A percentile compares a stretch with the other conserved stretches of the same genome.
phyloP scores from a whole-genome alignment of 2,329 filamentous ascomycete species.

The Periconia macrospinosa region DNA sequence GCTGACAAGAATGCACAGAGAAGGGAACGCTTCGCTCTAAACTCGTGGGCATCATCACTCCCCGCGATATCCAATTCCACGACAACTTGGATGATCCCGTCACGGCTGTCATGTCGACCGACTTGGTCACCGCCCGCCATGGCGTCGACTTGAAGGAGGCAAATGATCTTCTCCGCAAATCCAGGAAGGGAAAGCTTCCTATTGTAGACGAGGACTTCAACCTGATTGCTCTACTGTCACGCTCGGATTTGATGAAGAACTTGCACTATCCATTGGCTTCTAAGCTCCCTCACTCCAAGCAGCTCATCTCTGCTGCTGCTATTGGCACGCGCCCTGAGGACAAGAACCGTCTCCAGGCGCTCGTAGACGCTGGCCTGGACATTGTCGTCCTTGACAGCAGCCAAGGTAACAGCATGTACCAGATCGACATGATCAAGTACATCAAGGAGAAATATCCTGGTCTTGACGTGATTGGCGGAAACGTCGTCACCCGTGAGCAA shows the following conservation, averaged over 20 bases:
- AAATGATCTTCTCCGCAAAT: constrained; percentile 89
- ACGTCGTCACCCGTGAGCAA: constrained; percentile 97
- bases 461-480: constrained; percentile 95
- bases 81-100: constrained; percentile 71
- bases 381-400: constrained; percentile 94
- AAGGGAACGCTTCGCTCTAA: constrained; percentile 91
- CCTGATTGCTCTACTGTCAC: constrained; percentile 56
- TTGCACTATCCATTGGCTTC: constrained; percentile 94
- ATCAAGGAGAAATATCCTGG: constrained; percentile 83
- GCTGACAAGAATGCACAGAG: constrained; percentile 60
- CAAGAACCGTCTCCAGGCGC: constrained; percentile 79
- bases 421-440: constrained; percentile 98
- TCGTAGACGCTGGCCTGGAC: constrained; percentile 93
- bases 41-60: constrained; percentile 95
- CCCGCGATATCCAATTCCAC: constrained; percentile 97
- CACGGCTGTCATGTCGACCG: constrained; percentile 90
- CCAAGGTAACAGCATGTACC: constrained; percentile 98
- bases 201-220: constrained; percentile 84
- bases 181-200: constrained; percentile 97
- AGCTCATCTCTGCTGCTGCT: constrained; percentile 91
- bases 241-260: constrained; percentile 97
- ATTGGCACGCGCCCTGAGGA: constrained; percentile 95
- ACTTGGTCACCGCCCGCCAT: constrained; percentile 82
- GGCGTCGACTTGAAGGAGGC: constrained; percentile 86
- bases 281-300: constrained; percentile 95